Conservation (phyloP, 176 grass and related monocot species). For the Chrysopogon serrulatus region DNA sequence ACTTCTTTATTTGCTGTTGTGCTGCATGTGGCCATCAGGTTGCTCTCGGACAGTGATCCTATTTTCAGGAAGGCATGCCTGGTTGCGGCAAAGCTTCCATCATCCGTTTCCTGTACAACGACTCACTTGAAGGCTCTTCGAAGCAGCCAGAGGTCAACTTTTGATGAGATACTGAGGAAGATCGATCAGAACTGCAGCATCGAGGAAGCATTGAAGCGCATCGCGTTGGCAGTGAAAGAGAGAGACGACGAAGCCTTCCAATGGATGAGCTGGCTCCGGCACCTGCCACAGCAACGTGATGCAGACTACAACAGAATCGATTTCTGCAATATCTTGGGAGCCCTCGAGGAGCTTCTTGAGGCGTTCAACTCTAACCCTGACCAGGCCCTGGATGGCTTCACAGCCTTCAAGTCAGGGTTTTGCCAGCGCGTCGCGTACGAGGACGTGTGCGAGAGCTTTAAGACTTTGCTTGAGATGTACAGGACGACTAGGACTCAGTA, state of each 20-base stretch:
- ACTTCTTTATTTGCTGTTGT: slow-evolving; percentile 40
- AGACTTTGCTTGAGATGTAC: slow-evolving; percentile 47
- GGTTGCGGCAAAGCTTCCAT: slow-evolving; percentile 43
- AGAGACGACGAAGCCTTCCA: slow-evolving; percentile 45
- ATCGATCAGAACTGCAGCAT: slow-evolving; percentile 29
- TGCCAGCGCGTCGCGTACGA: slow-evolving; percentile 40
- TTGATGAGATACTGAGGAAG: slow-evolving; percentile 41
- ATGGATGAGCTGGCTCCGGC: slow-evolving; percentile 76
- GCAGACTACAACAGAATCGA: slow-evolving; percentile 21
- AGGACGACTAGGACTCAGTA: slow-evolving; percentile 55
- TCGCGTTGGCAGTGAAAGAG: slow-evolving; percentile 26
- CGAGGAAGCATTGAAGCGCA: slow-evolving; percentile 25
- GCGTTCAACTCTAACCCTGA: background rate
- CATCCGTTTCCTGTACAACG: background rate
- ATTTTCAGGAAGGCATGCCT: slow-evolving; percentile 67
- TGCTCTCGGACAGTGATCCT: slow-evolving; percentile 36
- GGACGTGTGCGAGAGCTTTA: slow-evolving; percentile 41
- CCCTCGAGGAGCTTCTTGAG: slow-evolving; percentile 33
- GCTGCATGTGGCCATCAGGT: slow-evolving; percentile 69
- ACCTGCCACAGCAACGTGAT: slow-evolving; percentile 38
- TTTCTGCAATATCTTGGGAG: slow-evolving; percentile 33
- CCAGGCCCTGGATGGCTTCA: slow-evolving; percentile 17
- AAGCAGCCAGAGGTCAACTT: slow-evolving; percentile 43
- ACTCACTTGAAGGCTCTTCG: background rate
- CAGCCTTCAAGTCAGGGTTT: slow-evolving; percentile 39